Conservation (phyloP, 2,329 filamentous ascomycete genomes). For the Penicillium rolfsii region DNA sequence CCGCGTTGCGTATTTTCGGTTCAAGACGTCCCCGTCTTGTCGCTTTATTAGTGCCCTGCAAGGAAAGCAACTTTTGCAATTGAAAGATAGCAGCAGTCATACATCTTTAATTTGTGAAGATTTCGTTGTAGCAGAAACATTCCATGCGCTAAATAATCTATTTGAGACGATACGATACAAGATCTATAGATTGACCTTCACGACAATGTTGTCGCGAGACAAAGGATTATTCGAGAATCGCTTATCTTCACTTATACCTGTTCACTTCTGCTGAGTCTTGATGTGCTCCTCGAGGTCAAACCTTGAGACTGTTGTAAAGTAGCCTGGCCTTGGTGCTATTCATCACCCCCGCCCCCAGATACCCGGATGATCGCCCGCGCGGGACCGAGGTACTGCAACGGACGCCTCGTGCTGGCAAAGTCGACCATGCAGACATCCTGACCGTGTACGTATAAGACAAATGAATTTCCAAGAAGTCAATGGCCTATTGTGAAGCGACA, state of each 20-base stretch:
- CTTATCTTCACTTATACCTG: too few species aligned
- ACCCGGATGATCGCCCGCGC: background rate
- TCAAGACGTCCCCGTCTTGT: too few species aligned
- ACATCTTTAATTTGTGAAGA: too few species aligned
- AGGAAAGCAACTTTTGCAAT: background rate
- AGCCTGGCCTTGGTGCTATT: background rate
- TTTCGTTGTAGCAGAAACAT: too few species aligned
- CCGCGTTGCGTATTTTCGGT: too few species aligned
- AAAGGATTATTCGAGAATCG: background rate
- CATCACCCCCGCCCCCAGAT: background rate
- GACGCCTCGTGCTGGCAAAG: background rate
- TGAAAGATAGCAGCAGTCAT: background rate
- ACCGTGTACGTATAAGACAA: background rate
- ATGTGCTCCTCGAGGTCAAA: background rate
- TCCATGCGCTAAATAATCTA: background rate
- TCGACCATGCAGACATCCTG: background rate
- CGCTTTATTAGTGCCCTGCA: too few species aligned
- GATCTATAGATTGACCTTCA: background rate
- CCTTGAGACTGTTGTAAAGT: background rate
- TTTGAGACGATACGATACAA: background rate
- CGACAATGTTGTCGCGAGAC: background rate
- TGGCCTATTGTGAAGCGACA: too few species aligned
- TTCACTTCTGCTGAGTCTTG: background rate
- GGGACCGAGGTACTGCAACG: background rate
- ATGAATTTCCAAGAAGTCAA: background rate